Conservation (phyloP, 2,329 filamentous ascomycete genomes). For the Calonectria fujianensis region DNA sequence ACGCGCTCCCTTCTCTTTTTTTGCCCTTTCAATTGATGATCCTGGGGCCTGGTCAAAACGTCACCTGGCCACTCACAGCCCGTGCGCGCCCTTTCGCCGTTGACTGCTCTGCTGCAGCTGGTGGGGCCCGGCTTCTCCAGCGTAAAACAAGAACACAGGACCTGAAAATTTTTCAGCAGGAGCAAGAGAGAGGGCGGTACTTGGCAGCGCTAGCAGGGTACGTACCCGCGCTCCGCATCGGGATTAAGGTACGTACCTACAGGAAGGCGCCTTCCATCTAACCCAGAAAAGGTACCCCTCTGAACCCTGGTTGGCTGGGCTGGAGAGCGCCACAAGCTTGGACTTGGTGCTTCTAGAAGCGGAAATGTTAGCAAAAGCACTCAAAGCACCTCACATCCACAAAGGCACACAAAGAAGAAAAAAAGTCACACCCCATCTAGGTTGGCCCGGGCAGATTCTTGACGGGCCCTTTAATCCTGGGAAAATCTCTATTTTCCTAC, state of each 20-base stretch:
- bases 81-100: constrained; percentile 18
- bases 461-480: constrained; percentile 35
- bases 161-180: constrained; percentile 39
- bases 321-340: background rate
- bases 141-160: constrained; percentile 35
- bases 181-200: background rate
- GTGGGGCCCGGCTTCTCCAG: constrained; percentile 13
- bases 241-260: constrained; percentile 7
- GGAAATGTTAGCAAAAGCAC: constrained; percentile 30
- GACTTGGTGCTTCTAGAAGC: constrained; percentile 18
- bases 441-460: constrained; percentile 19
- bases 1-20: constrained; percentile 17
- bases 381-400: background rate
- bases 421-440: constrained; percentile 6
- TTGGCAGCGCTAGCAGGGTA: background rate
- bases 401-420: background rate
- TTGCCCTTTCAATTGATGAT: background rate
- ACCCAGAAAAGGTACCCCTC: constrained; percentile 22
- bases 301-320: constrained; percentile 30
- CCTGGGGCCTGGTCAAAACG: background rate
- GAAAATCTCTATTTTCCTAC: constrained; percentile 38
- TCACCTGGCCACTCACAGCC: constrained; percentile 34
- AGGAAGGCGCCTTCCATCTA: constrained; percentile 9
- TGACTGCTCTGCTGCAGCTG: constrained; percentile 5
- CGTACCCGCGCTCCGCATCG: constrained; percentile 18